A percentile compares a stretch with the other conserved stretches of the same genome.
Evolutionary conservation across 2,329 filamentous ascomycete genomes (phyloP).

Genomic region (Aspergillus fischeri): DNA sequence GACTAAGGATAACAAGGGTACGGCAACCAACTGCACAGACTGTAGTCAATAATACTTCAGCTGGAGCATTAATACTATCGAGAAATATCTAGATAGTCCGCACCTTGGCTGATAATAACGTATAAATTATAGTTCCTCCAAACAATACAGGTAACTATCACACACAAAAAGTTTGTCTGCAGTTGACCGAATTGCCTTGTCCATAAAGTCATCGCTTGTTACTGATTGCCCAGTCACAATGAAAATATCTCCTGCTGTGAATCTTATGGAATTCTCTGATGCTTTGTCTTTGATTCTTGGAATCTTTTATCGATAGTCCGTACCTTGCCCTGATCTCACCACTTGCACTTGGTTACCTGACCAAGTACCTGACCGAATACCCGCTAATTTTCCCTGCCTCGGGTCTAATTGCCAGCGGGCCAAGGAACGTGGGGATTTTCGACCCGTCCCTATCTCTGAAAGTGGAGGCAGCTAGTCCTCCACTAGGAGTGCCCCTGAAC

Average conservation of each 20-base stretch:
- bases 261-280: neutral
- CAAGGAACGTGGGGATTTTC: constrained; percentile 13
- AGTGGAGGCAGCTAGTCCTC: constrained; percentile 16
- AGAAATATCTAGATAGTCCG: neutral
- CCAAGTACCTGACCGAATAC: no score
- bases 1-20: neutral
- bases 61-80: neutral
- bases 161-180: neutral
- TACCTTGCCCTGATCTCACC: neutral
- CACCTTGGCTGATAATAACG: neutral
- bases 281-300: neutral
- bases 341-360: neutral
- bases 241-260: neutral
- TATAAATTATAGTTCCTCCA: no score
- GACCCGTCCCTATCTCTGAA: constrained; percentile 3
- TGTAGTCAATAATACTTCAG: neutral
- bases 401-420: neutral
- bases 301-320: neutral
- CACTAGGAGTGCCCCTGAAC: constrained; percentile 19
- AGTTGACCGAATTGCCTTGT: neutral
- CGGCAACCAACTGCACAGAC: no score
- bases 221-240: neutral
- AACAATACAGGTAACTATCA: neutral
- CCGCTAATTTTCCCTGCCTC: neutral
- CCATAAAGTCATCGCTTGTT: neutral